Percentiles rank a stretch among this genome's conserved stretches.
Evolutionary conservation across 345 rosid species (phyloP).

Genomic region (Conringia planisiliqua): DNA sequence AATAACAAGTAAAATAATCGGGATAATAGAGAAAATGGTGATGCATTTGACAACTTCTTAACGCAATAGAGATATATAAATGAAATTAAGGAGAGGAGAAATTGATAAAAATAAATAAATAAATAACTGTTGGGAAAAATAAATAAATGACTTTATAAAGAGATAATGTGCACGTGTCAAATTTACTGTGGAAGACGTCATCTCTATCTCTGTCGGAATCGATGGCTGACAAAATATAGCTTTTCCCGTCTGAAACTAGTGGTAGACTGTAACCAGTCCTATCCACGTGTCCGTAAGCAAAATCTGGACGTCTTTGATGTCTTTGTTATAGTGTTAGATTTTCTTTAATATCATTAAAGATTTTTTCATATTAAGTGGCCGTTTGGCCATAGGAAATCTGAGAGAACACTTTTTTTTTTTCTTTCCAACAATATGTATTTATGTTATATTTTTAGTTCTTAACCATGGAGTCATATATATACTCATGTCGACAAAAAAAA

Average conservation of each 20-base stretch:
- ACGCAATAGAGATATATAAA: neutral
- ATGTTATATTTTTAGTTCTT: neutral
- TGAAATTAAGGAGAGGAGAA: neutral
- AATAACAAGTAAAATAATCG: neutral
- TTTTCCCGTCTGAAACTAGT: neutral
- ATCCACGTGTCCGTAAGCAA: constrained; percentile 11
- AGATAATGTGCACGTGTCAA: constrained; percentile 10
- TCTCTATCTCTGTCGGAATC: constrained; percentile 17
- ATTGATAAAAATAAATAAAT: neutral
- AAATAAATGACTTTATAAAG: neutral
- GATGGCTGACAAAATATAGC: constrained; percentile 10
- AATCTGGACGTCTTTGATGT: neutral
- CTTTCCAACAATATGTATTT: neutral
- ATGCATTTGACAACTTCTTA: neutral
- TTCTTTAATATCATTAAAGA: neutral
- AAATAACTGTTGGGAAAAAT: neutral
- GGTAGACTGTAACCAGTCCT: neutral
- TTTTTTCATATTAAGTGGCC: neutral
- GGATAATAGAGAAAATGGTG: neutral
- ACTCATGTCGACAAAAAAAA: too few relatives aligned
- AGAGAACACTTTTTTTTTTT: neutral
- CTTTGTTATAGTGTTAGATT: neutral
- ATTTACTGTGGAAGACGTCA: neutral
- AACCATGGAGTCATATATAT: neutral
- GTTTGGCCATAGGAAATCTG: constrained; percentile 8